phyloP scores from a whole-genome alignment of 495 filamentous ascomycete species.

The Gamarada debralockiae region DNA sequence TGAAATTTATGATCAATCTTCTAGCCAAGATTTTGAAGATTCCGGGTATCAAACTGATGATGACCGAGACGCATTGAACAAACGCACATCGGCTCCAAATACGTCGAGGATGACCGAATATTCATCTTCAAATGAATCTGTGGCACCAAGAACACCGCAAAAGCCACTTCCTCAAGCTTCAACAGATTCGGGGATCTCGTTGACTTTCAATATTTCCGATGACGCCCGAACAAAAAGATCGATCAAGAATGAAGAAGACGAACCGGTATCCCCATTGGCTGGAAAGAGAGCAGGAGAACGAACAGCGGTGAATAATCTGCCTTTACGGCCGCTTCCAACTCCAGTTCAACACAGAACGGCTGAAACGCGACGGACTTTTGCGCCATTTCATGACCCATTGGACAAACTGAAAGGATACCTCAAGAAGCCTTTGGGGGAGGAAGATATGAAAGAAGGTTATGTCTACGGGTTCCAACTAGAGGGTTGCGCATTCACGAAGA shows the following conservation, averaged over 20 bases:
- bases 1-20: no score
- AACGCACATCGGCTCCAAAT: no score
- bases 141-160: background rate
- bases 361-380: background rate
- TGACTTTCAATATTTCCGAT: background rate
- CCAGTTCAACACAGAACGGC: background rate
- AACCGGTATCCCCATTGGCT: conserved; percentile 1
- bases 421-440: background rate
- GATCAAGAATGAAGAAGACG: background rate
- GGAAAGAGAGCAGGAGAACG: background rate
- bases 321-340: background rate
- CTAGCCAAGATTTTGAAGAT: no score
- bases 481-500: background rate
- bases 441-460: background rate
- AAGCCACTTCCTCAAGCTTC: background rate
- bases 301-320: background rate
- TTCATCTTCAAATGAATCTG: no score
- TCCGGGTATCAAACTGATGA: no score
- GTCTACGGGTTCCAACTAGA: conserved; percentile 1
- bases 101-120: no score
- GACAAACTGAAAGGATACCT: background rate
- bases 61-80: no score
- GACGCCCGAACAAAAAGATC: background rate
- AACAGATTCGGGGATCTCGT: conserved; percentile 1
- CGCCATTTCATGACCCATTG: background rate